Percentiles rank a stretch among this genome's conserved stretches.
Evolutionary conservation across 306 rosid species (phyloP).

Genomic region (Sophora flavescens): DNA sequence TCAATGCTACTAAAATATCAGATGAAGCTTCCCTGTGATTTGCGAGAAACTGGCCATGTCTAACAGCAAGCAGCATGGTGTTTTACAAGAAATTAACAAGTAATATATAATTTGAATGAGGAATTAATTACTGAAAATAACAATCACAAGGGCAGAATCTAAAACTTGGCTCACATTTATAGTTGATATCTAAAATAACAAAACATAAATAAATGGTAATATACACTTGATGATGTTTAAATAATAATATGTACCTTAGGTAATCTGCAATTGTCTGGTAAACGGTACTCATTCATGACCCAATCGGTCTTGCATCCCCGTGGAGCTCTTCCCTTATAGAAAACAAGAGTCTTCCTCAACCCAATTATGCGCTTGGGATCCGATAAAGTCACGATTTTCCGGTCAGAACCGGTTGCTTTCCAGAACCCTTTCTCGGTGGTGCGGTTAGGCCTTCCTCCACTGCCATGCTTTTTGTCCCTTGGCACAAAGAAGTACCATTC

Average conservation of each 20-base stretch:
- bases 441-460: conserved; percentile 92
- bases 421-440: conserved; percentile 91
- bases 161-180: background rate
- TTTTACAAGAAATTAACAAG: background rate
- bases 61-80: background rate
- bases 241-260: conserved; percentile 55
- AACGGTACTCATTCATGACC: conserved; percentile 98
- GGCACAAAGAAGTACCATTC: conserved; percentile 99
- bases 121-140: background rate
- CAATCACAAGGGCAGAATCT: background rate
- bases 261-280: conserved; percentile 68
- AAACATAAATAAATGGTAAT: background rate
- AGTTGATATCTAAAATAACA: background rate
- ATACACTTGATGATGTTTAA: background rate
- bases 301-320: conserved; percentile 90
- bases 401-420: conserved; percentile 98
- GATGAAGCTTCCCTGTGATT: background rate
- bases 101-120: background rate
- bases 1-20: conserved; percentile 24
- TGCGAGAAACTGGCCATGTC: background rate
- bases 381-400: conserved; percentile 70
- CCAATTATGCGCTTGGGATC: conserved; percentile 81
- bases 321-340: conserved; percentile 90
- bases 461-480: conserved; percentile 90
- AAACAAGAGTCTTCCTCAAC: conserved; percentile 87